Conservation (phyloP, 148 eudicot species). For the Vaccinium myrtillus region DNA sequence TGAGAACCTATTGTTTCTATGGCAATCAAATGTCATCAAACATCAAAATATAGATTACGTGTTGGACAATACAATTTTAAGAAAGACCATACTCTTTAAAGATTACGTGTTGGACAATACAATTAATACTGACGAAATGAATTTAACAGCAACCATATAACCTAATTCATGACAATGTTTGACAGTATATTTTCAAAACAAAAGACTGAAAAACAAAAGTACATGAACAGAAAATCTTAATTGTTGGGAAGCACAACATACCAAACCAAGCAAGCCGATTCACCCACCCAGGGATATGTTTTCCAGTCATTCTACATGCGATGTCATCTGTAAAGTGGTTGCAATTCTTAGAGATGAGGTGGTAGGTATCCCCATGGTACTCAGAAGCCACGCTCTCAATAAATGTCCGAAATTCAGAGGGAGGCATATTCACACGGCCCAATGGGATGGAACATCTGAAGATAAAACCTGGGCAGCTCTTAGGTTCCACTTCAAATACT, state of each 20-base stretch:
- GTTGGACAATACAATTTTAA: not conserved
- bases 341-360: slow-evolving; percentile 81
- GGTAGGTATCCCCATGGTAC: slow-evolving; percentile 87
- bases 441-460: slow-evolving; percentile 63
- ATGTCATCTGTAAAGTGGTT: slow-evolving; percentile 85
- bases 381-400: slow-evolving; percentile 66
- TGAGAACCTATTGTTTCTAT: not conserved
- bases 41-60: not conserved
- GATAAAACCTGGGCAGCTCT: slow-evolving; percentile 75
- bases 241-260: slow-evolving; percentile 19
- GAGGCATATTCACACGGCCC: slow-evolving; percentile 60
- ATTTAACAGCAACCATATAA: not conserved
- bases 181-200: too few relatives aligned
- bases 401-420: slow-evolving; percentile 57
- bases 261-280: slow-evolving; percentile 82
- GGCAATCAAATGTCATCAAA: not conserved
- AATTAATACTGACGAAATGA: not conserved
- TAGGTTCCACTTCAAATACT: slow-evolving; percentile 88
- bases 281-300: slow-evolving; percentile 84
- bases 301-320: slow-evolving; percentile 55
- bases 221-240: not conserved
- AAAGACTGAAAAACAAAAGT: not conserved
- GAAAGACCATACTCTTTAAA: not conserved
- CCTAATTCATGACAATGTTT: not conserved
- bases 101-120: not conserved